Conservation (phyloP, 2,329 filamentous ascomycete genomes). For the Zalaria sp. region DNA sequence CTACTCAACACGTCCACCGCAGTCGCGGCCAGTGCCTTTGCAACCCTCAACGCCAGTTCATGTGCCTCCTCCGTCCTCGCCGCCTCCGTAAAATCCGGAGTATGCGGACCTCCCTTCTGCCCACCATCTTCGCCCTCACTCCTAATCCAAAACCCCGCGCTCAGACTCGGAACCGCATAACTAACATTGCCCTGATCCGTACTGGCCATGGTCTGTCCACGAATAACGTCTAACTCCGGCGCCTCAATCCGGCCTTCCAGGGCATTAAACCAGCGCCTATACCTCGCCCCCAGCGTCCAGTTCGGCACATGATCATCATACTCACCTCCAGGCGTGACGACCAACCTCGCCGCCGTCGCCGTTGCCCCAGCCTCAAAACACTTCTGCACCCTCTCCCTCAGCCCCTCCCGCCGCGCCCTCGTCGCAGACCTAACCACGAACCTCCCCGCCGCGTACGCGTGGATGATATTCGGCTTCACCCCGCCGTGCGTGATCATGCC, state of each 20-base stretch:
- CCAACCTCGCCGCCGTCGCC: slow-evolving; percentile 36
- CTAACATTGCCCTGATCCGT: slow-evolving; percentile 48
- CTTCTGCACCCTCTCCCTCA: slow-evolving; percentile 18
- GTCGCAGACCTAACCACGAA: slow-evolving; percentile 23
- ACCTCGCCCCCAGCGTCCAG: slow-evolving; percentile 25
- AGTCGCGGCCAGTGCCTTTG: slow-evolving; percentile 22
- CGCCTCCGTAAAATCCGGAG: slow-evolving; percentile 24
- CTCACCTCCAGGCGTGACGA: slow-evolving; percentile 26
- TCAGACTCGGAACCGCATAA: slow-evolving; percentile 42
- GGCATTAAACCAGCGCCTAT: slow-evolving; percentile 15
- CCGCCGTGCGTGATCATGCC: slow-evolving; percentile 17
- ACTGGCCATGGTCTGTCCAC: slow-evolving; percentile 35
- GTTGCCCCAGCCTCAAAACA: slow-evolving; percentile 35
- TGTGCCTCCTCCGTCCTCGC: slow-evolving; percentile 22
- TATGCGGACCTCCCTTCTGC: slow-evolving; percentile 22
- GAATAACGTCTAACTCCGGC: slow-evolving; percentile 26
- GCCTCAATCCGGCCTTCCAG: slow-evolving; percentile 20
- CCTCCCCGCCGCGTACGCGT: slow-evolving; percentile 22
- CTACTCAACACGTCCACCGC: slow-evolving; percentile 21
- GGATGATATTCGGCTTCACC: slow-evolving; percentile 23
- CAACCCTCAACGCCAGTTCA: slow-evolving; percentile 17
- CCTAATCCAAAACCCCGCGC: slow-evolving; percentile 34
- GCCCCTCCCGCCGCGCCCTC: slow-evolving; percentile 14
- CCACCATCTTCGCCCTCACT: slow-evolving; percentile 16
- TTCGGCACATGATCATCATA: slow-evolving; percentile 46